phyloP scores from a whole-genome alignment of 441 rosid genomes.

The Viola pubescens region DNA sequence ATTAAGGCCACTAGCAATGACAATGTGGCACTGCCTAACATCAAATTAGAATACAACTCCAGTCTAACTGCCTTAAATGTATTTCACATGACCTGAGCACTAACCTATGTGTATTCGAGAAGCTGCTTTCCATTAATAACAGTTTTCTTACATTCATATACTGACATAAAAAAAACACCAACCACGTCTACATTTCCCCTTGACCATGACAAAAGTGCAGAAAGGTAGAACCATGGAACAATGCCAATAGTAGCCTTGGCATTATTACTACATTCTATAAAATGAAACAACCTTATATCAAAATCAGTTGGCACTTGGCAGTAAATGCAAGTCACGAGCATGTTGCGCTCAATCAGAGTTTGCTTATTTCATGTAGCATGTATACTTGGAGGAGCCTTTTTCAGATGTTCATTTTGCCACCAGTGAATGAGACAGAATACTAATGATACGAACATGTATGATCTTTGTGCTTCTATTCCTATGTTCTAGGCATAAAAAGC shows the following conservation, averaged over 20 bases:
- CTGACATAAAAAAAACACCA: not conserved
- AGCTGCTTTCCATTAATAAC: not conserved
- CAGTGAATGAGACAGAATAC: not conserved
- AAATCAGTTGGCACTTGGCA: not conserved
- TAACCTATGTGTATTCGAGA: not conserved
- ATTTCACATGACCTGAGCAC: too few relatives aligned
- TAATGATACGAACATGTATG: not conserved
- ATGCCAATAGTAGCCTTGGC: not conserved
- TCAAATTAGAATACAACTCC: not conserved
- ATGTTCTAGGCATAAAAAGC: not conserved
- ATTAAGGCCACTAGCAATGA: not conserved
- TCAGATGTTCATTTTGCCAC: too few relatives aligned
- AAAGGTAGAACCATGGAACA: not conserved
- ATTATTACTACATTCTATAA: not conserved
- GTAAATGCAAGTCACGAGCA: not conserved
- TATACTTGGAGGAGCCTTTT: too few relatives aligned
- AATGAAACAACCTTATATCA: not conserved
- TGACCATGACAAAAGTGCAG: not conserved
- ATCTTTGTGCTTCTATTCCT: not conserved
- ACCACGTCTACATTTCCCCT: not conserved
- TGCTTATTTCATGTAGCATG: too few relatives aligned
- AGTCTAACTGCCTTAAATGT: too few relatives aligned
- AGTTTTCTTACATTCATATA: not conserved
- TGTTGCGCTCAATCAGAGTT: not conserved
- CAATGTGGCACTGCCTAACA: not conserved